Evolutionary conservation across 2,329 filamentous ascomycete genomes (phyloP).

Genomic region (Paraphaeosphaeria minitans): DNA sequence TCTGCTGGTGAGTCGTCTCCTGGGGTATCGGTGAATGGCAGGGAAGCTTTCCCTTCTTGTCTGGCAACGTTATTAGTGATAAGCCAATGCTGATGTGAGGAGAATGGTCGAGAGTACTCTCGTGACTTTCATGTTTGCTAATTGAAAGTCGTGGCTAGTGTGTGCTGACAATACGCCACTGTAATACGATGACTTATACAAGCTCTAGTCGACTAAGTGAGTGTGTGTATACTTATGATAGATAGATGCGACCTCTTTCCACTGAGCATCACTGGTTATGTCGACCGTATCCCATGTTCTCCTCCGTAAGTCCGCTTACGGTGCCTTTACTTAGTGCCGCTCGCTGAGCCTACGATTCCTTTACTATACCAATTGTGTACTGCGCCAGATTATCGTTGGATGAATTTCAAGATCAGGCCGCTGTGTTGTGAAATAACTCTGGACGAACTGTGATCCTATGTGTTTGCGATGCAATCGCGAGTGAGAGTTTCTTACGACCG

Average conservation of each 20-base stretch:
- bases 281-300: too few species aligned
- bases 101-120: background rate
- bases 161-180: background rate
- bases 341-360: too few species aligned
- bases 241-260: too few species aligned
- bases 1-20: constrained; percentile 34
- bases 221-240: too few species aligned
- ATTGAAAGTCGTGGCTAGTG: background rate
- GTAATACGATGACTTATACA: too few species aligned
- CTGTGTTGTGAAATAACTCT: background rate
- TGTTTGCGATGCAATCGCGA: background rate
- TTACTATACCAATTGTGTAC: too few species aligned
- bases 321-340: too few species aligned
- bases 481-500: background rate
- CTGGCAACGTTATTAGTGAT: constrained; percentile 10
- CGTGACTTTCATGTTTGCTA: constrained; percentile 1
- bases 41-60: background rate
- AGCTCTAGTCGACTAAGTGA: too few species aligned
- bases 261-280: too few species aligned
- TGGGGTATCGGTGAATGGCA: constrained; percentile 11
- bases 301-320: too few species aligned
- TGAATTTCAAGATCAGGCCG: too few species aligned
- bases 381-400: too few species aligned
- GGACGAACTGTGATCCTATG: background rate
- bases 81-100: constrained; percentile 8